Evolutionary conservation across 179 eudicot genomes (phyloP).

Genomic region (Pouteria campechiana): DNA sequence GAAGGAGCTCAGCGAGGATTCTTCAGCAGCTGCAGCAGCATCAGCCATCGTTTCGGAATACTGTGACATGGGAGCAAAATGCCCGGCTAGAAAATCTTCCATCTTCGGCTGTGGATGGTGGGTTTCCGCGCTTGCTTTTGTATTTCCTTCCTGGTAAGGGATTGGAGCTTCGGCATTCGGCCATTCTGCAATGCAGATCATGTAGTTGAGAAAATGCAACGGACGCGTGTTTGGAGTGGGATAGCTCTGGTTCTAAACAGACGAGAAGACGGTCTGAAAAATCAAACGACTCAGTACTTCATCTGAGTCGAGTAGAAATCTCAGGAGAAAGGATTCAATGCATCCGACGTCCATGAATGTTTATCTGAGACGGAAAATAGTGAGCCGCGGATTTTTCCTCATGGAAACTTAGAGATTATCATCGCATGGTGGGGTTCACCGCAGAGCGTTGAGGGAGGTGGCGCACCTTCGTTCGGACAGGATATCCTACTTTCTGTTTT

Average conservation of each 20-base stretch:
- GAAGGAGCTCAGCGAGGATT: slow-evolving; percentile 66
- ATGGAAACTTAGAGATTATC: too few relatives aligned
- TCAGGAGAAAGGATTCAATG: too few relatives aligned
- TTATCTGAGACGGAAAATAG: too few relatives aligned
- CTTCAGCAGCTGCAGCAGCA: slow-evolving; percentile 47
- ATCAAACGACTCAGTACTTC: background rate
- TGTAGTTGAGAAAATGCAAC: background rate
- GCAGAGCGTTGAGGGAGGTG: too few relatives aligned
- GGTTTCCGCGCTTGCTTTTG: slow-evolving; percentile 4
- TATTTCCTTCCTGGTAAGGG: slow-evolving; percentile 6
- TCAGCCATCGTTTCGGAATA: slow-evolving; percentile 20
- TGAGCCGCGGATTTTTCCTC: too few relatives aligned
- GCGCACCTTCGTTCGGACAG: too few relatives aligned
- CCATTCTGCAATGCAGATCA: slow-evolving; percentile 11
- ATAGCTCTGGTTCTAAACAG: background rate
- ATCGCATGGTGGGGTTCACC: too few relatives aligned
- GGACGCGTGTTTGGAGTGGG: too few relatives aligned
- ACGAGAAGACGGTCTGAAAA: background rate
- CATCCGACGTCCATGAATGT: too few relatives aligned
- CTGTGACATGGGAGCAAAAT: slow-evolving; percentile 18
- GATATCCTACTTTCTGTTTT: too few relatives aligned
- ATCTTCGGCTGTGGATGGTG: slow-evolving; percentile 43
- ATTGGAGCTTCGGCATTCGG: slow-evolving; percentile 12
- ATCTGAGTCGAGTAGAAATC: too few relatives aligned
- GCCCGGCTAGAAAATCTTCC: slow-evolving; percentile 84